Conservation (phyloP, 2,329 filamentous ascomycete species). For the Claviceps citrina region DNA sequence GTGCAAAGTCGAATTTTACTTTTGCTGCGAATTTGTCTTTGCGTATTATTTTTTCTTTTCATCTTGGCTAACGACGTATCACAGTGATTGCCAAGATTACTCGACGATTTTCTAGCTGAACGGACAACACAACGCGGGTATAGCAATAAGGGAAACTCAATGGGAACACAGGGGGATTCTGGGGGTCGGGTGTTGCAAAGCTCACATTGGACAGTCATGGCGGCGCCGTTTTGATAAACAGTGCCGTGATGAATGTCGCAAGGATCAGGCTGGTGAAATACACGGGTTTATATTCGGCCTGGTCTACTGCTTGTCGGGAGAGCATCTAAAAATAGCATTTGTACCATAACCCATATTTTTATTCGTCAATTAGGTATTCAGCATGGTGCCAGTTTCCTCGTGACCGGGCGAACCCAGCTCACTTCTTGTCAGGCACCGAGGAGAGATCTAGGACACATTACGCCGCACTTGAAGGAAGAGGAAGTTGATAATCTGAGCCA, state of each 20-base stretch:
- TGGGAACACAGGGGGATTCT: no score
- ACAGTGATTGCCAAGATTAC: constrained; percentile 91
- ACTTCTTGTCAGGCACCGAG: background rate
- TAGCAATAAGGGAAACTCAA: background rate
- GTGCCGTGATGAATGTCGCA: background rate
- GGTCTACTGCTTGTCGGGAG: background rate
- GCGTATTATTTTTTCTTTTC: background rate
- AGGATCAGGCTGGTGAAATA: background rate
- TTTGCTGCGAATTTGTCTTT: background rate
- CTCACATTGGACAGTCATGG: background rate
- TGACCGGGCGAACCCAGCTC: background rate
- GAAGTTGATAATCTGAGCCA: no score
- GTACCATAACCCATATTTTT: constrained; percentile 1
- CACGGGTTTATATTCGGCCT: background rate
- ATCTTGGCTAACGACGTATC: background rate
- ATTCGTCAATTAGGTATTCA: background rate
- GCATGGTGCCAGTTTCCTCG: background rate
- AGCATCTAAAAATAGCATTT: constrained; percentile 2
- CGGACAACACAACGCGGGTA: background rate
- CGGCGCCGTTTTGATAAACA: background rate
- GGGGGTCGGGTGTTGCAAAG: background rate
- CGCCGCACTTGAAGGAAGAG: no score
- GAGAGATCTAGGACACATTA: no score
- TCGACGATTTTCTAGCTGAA: constrained; percentile 62
- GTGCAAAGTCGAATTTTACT: background rate